Conservation (phyloP, 768 basidiomycete genomes). For the Cystobasidium tubakii region DNA sequence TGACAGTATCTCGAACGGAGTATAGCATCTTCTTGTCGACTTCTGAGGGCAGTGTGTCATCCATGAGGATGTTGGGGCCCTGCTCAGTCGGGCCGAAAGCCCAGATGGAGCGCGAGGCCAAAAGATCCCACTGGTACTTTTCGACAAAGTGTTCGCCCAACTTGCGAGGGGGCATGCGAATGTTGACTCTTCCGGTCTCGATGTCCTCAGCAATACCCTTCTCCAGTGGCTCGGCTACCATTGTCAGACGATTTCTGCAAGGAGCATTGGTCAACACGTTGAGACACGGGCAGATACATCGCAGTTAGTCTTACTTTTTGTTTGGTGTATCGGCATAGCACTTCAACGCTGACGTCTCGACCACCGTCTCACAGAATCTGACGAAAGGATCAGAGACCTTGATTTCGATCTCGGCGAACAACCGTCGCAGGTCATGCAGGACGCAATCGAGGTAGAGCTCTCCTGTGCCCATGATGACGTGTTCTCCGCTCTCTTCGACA, state of each 20-base stretch:
- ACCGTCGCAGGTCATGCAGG: slow-evolving; percentile 83
- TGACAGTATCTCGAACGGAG: slow-evolving; percentile 87
- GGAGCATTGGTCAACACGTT: slow-evolving; percentile 16
- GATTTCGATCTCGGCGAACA: slow-evolving; percentile 98
- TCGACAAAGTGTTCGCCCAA: slow-evolving; percentile 92
- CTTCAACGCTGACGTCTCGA: slow-evolving; percentile 95
- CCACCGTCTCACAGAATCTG: slow-evolving; percentile 94
- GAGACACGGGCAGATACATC: background rate
- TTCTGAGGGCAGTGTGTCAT: slow-evolving; percentile 94
- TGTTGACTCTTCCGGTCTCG: slow-evolving; percentile 83
- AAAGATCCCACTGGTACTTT: slow-evolving; percentile 95
- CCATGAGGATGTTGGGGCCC: slow-evolving; percentile 85
- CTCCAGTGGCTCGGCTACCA: slow-evolving; percentile 98
- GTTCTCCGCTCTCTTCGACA: slow-evolving; percentile 97
- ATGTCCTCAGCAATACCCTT: slow-evolving; percentile 93
- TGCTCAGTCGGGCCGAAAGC: slow-evolving; percentile 96
- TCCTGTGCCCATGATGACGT: slow-evolving; percentile 92
- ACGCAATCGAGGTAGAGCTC: slow-evolving; percentile 95
- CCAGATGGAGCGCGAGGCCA: slow-evolving; percentile 98
- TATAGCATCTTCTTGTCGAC: slow-evolving; percentile 87
- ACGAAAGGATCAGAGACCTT: slow-evolving; percentile 99
- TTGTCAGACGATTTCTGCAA: slow-evolving; percentile 86
- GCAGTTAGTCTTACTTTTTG: slow-evolving; percentile 68
- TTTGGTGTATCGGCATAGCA: slow-evolving; percentile 99
- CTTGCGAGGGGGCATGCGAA: slow-evolving; percentile 92